These are phyloP conservation scores for Magnaporthiopsis incrustans DNA, from an alignment of 2,329 filamentous ascomycete genomes.

Conservation along the genomic window DNA sequence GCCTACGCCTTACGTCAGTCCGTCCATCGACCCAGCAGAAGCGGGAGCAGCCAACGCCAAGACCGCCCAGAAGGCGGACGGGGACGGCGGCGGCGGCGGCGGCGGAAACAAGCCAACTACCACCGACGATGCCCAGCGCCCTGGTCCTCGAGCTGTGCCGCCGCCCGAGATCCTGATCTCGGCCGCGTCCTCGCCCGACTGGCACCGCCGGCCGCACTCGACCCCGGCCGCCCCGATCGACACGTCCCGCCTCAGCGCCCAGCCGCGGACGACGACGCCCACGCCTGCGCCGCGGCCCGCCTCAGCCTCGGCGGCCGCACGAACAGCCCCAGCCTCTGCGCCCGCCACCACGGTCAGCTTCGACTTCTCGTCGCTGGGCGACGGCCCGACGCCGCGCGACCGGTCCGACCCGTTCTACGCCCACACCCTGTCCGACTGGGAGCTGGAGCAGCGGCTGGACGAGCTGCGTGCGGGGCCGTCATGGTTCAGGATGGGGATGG, in stretches of 20 bases:
- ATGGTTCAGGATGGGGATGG: not conserved
- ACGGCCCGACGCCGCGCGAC: conserved; percentile 4
- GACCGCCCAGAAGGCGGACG: not conserved
- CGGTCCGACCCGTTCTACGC: conserved; percentile 7
- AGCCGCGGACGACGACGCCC: not conserved
- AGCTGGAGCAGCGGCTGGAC: conserved; percentile 5
- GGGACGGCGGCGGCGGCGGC: not conserved
- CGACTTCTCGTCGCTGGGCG: conserved; percentile 3
- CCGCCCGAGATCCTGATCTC: not conserved
- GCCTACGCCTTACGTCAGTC: not conserved
- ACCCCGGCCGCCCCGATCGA: not conserved
- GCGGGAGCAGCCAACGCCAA: not conserved
- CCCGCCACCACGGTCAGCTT: not conserved
- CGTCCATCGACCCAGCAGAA: too few relatives aligned
- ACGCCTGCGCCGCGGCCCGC: not conserved
- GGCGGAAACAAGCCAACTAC: not conserved
- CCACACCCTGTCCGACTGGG: conserved; percentile 2
- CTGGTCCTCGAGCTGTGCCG: not conserved
- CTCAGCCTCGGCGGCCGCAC: too few relatives aligned
- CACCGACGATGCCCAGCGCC: not conserved
- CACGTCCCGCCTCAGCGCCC: not conserved
- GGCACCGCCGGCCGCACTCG: not conserved
- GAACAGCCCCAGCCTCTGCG: not conserved
- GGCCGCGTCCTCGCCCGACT: not conserved
- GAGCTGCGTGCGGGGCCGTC: not conserved